Evolutionary conservation across 2,329 filamentous ascomycete species (phyloP), one percentile per base, ranked within the genome.

Genomic region (Rhinocladiella mackenziei): DNA sequence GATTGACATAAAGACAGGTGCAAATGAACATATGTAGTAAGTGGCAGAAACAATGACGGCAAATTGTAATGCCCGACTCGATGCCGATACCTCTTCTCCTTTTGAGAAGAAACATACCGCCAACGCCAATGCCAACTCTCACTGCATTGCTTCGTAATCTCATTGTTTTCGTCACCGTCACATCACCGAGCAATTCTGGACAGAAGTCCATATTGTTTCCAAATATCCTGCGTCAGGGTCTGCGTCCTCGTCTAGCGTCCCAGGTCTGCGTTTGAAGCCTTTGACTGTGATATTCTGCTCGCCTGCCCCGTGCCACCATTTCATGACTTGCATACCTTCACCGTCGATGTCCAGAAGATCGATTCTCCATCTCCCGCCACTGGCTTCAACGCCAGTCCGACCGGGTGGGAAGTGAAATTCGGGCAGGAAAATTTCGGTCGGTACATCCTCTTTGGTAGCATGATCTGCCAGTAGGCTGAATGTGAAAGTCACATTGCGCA

Each of bases 291-390:
- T 73, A 35, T 71, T 81, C 66, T 97, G 91, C 55, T 89, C 80
- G 2, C 91, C 92, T 43, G 84, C 83, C 1, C 79, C 80, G 66
- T 98, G 89, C 89, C 91, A 96, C 92, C 92, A 98, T 56, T 79
- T 80, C 52, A 98, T 68, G 53, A 77, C 77, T 68, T 96, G 91
- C 48, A 88, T 71, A 55, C 80, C 70, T 4, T 79, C 80, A 0
- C 78, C 80, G 50, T 85, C 78, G 6, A 80, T 76, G 43, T 89
- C 84, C 48, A 89, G 82, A 4, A 72, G 76, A 55, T 80, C 81
- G 49, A 97, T 87, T 56, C 84, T 81, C 89, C 89, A 98, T 61
- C 91, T 92, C 5, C 94, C 94, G 0, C 84, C 86, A 38, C 80
- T 87, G 19, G 89, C 84, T 41, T 84, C 77, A 3, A 98, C 81